Conservation (phyloP, 2,329 filamentous ascomycete species). For the Cadophora malorum region DNA sequence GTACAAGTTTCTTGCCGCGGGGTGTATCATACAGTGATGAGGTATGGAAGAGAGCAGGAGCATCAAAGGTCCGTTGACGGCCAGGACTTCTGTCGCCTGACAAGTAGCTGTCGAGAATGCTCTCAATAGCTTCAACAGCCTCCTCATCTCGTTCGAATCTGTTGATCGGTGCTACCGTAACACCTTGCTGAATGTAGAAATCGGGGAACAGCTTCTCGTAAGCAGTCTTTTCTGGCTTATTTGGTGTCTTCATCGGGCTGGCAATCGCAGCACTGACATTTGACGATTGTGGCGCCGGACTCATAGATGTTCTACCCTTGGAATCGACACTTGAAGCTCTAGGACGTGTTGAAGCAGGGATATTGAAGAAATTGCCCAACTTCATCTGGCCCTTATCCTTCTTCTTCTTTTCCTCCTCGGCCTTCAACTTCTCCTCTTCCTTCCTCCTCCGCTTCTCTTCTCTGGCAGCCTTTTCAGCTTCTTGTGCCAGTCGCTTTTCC, state of each 20-base stretch:
- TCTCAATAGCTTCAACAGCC: slow-evolving; percentile 57
- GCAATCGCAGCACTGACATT: slow-evolving; percentile 23
- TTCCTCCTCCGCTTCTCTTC: slow-evolving; percentile 43
- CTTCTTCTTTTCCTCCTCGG: slow-evolving; percentile 53
- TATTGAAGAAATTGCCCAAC: slow-evolving; percentile 40
- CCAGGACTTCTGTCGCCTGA: slow-evolving; percentile 54
- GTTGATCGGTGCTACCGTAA: slow-evolving; percentile 67
- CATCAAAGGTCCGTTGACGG: slow-evolving; percentile 52
- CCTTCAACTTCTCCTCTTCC: slow-evolving; percentile 51
- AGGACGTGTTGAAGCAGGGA: slow-evolving; percentile 25
- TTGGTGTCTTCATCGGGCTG: slow-evolving; percentile 32
- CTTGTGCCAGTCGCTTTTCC: slow-evolving; percentile 37
- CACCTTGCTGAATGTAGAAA: slow-evolving; percentile 79
- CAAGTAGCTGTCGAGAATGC: slow-evolving; percentile 60
- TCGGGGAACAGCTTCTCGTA: slow-evolving; percentile 79
- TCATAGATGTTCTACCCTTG: slow-evolving; percentile 36
- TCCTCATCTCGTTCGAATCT: slow-evolving; percentile 64
- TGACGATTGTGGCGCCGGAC: slow-evolving; percentile 37
- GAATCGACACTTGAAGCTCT: slow-evolving; percentile 36
- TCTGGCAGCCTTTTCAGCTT: slow-evolving; percentile 44
- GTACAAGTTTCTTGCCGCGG: slow-evolving; percentile 50
- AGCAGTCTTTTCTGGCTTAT: slow-evolving; percentile 47
- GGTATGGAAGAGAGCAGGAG: slow-evolving; percentile 55
- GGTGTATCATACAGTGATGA: slow-evolving; percentile 42
- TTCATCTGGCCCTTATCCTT: slow-evolving; percentile 55